A percentile compares a stretch with the other conserved stretches of the same genome.
These are phyloP conservation scores for Alternaria consortialis DNA, from an alignment of 2,329 filamentous ascomycete species.

Conservation along the genomic window DNA sequence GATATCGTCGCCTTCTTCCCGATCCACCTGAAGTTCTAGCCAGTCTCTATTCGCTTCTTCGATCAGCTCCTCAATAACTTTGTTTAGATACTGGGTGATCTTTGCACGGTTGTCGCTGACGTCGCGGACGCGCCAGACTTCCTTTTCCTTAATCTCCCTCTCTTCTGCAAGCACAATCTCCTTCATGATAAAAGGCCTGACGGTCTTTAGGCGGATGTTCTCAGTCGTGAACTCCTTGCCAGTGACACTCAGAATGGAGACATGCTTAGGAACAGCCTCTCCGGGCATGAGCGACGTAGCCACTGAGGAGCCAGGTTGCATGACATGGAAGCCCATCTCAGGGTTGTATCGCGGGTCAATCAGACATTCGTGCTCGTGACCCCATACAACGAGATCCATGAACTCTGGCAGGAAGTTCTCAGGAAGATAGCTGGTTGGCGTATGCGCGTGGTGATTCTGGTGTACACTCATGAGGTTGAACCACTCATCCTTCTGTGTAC, in stretches of 20 bases:
- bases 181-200: conserved; percentile 87
- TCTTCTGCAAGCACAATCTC: conserved; percentile 83
- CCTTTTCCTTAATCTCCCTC: conserved; percentile 76
- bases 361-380: conserved; percentile 95
- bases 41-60: conserved; percentile 83
- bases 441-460: conserved; percentile 94
- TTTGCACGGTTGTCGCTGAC: conserved; percentile 84
- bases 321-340: conserved; percentile 91
- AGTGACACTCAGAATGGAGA: conserved; percentile 83
- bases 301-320: conserved; percentile 96
- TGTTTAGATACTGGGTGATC: conserved; percentile 78
- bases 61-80: conserved; percentile 86
- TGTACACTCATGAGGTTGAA: conserved; percentile 96
- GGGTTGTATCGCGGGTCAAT: conserved; percentile 86
- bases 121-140: conserved; percentile 80
- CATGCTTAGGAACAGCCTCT: conserved; percentile 90
- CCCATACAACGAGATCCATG: conserved; percentile 92
- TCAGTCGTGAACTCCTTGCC: conserved; percentile 83
- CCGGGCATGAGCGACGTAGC: conserved; percentile 91
- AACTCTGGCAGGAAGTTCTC: conserved; percentile 93
- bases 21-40: conserved; percentile 71
- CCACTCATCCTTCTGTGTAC: conserved; percentile 83
- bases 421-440: conserved; percentile 90
- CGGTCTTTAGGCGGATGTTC: conserved; percentile 83
- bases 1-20: conserved; percentile 63